Conservation (phyloP, 176 grass and related monocot genomes). For the Oryza longistaminata region DNA sequence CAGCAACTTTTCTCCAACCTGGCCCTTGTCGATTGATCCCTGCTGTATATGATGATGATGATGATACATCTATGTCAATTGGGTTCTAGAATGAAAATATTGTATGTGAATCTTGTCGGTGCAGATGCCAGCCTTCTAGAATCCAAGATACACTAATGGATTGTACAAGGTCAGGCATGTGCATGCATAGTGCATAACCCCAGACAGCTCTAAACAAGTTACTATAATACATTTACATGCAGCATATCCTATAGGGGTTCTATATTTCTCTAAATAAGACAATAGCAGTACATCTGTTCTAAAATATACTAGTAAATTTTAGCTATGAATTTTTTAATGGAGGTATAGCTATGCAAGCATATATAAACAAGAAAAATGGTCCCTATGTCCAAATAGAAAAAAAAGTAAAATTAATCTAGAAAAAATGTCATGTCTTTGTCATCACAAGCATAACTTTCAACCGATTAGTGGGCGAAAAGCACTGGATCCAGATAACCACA, state of each 20-base stretch:
- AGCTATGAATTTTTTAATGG: too few relatives aligned
- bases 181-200: neutral
- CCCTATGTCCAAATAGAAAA: neutral
- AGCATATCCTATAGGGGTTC: too few relatives aligned
- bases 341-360: too few relatives aligned
- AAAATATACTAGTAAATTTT: too few relatives aligned
- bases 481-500: neutral
- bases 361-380: too few relatives aligned
- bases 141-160: neutral
- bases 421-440: too few relatives aligned
- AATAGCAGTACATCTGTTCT: too few relatives aligned
- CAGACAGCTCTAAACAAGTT: neutral
- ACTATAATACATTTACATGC: neutral
- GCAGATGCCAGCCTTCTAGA: neutral
- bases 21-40: neutral
- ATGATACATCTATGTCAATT: neutral
- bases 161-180: neutral
- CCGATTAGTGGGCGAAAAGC: neutral
- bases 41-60: neutral
- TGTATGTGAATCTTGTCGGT: neutral
- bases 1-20: neutral
- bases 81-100: neutral
- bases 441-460: neutral
- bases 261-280: too few relatives aligned
- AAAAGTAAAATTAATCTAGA: too few relatives aligned